Percentiles rank a stretch among this genome's conserved stretches.
These are phyloP conservation scores for Neurospora tetrasperma DNA, from an alignment of 495 filamentous ascomycete species.

Conservation along the genomic window DNA sequence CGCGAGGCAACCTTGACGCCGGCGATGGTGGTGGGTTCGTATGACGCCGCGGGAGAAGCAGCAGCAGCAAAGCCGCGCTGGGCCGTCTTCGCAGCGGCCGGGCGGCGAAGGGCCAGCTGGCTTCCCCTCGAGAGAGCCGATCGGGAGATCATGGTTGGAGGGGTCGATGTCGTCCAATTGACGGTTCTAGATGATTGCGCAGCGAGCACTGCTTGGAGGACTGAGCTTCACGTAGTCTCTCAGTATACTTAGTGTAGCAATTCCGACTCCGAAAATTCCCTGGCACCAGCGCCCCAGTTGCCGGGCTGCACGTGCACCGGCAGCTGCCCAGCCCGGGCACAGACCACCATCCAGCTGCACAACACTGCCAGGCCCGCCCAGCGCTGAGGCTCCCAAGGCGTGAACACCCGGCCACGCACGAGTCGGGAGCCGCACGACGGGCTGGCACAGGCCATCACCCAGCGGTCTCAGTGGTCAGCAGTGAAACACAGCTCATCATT, in stretches of 20 bases:
- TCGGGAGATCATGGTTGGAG: constrained; percentile 74
- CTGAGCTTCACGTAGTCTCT: constrained; percentile 8
- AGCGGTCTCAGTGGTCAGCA: background rate
- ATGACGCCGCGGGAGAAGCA: constrained; percentile 65
- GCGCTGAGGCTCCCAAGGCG: background rate
- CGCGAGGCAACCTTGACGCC: constrained; percentile 87
- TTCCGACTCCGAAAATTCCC: constrained; percentile 28
- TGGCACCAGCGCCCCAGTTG: constrained; percentile 7
- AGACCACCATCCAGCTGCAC: background rate
- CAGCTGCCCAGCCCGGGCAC: background rate
- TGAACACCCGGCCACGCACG: background rate
- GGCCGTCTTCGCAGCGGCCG: constrained; percentile 47
- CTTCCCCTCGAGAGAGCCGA: constrained; percentile 67
- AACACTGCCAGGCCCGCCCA: background rate
- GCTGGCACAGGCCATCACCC: background rate
- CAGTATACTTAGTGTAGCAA: background rate
- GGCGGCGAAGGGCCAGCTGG: constrained; percentile 61
- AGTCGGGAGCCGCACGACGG: background rate
- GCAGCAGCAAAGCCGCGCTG: constrained; percentile 68
- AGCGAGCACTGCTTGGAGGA: constrained; percentile 7
- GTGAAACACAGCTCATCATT: constrained; percentile 1
- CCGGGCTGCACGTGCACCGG: background rate
- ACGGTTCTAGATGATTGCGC: constrained; percentile 30
- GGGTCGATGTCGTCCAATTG: constrained; percentile 38
- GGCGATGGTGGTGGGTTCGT: constrained; percentile 71